Conservation (phyloP, 805 yeast species). For the Candida ipomoeae region DNA sequence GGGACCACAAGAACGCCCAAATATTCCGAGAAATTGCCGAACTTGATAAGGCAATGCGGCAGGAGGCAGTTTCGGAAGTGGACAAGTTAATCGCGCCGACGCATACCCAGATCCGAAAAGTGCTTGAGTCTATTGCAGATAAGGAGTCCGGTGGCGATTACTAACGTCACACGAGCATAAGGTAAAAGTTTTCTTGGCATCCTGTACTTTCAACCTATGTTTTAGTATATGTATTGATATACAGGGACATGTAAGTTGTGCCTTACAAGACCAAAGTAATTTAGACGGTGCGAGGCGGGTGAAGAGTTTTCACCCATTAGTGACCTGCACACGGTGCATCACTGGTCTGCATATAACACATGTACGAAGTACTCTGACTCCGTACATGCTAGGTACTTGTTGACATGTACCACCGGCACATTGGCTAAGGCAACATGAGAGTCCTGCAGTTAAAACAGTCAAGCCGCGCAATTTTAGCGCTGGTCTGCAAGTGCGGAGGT, state of each 20-base stretch:
- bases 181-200: not conserved
- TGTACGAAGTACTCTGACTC: too few relatives aligned
- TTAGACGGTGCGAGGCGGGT: too few relatives aligned
- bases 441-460: not conserved
- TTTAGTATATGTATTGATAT: too few relatives aligned
- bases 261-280: too few relatives aligned
- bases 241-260: too few relatives aligned
- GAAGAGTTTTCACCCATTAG: too few relatives aligned
- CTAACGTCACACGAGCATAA: not conserved
- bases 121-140: conserved; percentile 1
- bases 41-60: conserved; percentile 9
- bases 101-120: conserved; percentile 6
- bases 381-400: too few relatives aligned
- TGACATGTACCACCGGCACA: not conserved
- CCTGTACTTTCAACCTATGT: too few relatives aligned
- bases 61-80: conserved; percentile 8
- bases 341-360: too few relatives aligned
- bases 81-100: conserved; percentile 12
- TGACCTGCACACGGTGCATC: too few relatives aligned
- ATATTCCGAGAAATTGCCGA: conserved; percentile 13
- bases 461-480: not conserved
- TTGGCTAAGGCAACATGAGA: not conserved
- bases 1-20: conserved; percentile 7
- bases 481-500: not conserved
- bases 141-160: not conserved